These are phyloP conservation scores for Coemansia sp. DNA, from an alignment of 192 early-diverging fungal genomes.

Conservation along the genomic window DNA sequence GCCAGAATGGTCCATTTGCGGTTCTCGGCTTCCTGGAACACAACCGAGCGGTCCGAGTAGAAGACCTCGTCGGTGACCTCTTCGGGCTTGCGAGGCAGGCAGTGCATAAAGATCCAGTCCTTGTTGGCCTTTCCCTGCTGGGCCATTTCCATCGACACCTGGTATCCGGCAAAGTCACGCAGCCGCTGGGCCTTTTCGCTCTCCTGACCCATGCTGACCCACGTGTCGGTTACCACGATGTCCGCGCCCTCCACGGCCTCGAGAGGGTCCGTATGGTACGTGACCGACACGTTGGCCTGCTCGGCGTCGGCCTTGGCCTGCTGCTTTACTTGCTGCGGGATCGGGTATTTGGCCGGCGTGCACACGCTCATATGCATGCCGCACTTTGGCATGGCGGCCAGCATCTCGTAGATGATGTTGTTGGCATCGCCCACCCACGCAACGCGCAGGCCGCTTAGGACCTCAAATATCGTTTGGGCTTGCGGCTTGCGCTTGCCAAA, in stretches of 20 bases:
- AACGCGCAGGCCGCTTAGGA: slow-evolving; percentile 65
- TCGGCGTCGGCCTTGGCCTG: slow-evolving; percentile 66
- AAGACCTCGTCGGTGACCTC: slow-evolving; percentile 98
- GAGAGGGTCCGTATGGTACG: slow-evolving; percentile 65
- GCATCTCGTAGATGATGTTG: slow-evolving; percentile 90
- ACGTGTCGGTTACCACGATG: slow-evolving; percentile 96
- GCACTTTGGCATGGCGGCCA: slow-evolving; percentile 85
- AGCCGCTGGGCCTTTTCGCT: slow-evolving; percentile 80
- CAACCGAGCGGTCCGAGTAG: slow-evolving; percentile 84
- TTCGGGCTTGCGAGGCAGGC: slow-evolving; percentile 91
- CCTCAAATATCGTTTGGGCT: slow-evolving; percentile 38
- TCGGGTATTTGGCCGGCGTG: slow-evolving; percentile 79
- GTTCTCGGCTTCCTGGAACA: slow-evolving; percentile 98
- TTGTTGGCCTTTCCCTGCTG: slow-evolving; percentile 70
- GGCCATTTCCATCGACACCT: slow-evolving; percentile 86
- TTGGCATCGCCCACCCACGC: slow-evolving; percentile 99
- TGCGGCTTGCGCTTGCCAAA: slow-evolving; percentile 23
- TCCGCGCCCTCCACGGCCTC: slow-evolving; percentile 80
- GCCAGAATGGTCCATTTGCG: slow-evolving; percentile 97
- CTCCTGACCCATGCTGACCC: slow-evolving; percentile 99
- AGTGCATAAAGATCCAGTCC: slow-evolving; percentile 98
- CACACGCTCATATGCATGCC: slow-evolving; percentile 81
- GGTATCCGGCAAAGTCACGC: slow-evolving; percentile 81
- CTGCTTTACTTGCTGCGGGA: slow-evolving; percentile 66
- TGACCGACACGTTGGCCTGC: slow-evolving; percentile 48